Evolutionary conservation across 192 early-diverging fungal genomes (phyloP), one percentile per base, ranked within the genome.

Genomic region (Gonapodya sp.): DNA sequence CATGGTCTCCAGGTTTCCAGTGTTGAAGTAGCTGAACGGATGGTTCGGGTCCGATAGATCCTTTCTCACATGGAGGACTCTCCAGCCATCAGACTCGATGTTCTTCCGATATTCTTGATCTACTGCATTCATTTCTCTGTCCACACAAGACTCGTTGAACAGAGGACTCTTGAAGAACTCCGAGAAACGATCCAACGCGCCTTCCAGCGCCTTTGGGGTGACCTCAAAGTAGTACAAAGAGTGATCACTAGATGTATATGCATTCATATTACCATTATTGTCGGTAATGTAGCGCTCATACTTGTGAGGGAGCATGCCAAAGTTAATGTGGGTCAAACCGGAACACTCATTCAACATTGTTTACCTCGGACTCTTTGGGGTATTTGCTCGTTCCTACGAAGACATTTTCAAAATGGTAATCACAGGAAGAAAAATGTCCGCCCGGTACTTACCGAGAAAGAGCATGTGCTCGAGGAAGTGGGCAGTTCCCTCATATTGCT

Each of bases 1-100:
- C 86, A 87, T 87, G 31, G 84, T 87, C 36, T 87, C 85, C 73
- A 87, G 78, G 73, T 87, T 87, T 8, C 86, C 86, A 2, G 86
- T 87, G 81, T 87, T 87, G 81, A 87, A 87, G 16, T 35, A 73
- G 2, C 35, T 18, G 72, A 86, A 85, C n/a, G 86, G 86, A 81
- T 87, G 86, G 1, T 18, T 2, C 18, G 36, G 83, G 80, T 82
- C 46, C 2, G 85, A 81, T 16, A 84, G 80, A 77, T 83, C 84
- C 73, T 87, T 85, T 1, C 77, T 73, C 0, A 87, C 86, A 46
- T 87, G 86, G 35, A 85, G 79, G 0, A 82, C 36, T 18, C 85
- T 78, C 85, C 86, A 87, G 18, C 80, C 75, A 77, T 85, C 86
- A n/a, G 78, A 73, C 72, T 83, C 81, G 8, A 82, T 81, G 82